phyloP scores from a whole-genome alignment of 169 alveolate species.

The Plasmodium cynomolgi region DNA sequence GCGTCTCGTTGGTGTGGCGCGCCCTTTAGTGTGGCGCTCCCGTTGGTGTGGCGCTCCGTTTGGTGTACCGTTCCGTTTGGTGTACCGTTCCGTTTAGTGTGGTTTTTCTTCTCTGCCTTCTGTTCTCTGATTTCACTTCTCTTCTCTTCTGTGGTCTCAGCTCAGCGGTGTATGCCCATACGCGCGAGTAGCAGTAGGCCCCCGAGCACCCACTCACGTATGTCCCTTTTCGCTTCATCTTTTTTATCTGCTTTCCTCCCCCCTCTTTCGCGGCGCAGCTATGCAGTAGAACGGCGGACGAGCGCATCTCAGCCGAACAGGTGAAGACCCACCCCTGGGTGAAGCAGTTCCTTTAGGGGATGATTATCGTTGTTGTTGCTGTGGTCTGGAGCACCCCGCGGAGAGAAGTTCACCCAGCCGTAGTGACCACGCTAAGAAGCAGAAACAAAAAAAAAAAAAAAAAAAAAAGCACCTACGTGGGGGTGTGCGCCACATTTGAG shows the following conservation, averaged over 20 bases:
- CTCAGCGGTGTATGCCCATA: neutral
- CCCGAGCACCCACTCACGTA: neutral
- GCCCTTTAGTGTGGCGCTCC: neutral
- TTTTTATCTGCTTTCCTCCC: neutral
- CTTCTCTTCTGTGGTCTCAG: neutral
- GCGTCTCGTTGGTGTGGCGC: neutral
- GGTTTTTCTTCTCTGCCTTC: neutral
- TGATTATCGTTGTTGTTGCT: neutral
- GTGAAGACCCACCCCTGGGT: slow-evolving; percentile 72
- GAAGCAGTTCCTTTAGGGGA: slow-evolving; percentile 28
- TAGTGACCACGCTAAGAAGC: neutral
- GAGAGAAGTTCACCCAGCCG: neutral
- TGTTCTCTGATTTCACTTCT: neutral
- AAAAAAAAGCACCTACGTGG: neutral
- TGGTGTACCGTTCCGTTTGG: too few species aligned
- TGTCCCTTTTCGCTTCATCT: neutral
- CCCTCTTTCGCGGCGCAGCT: neutral
- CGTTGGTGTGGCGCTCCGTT: neutral
- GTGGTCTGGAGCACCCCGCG: neutral
- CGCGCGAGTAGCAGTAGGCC: neutral
- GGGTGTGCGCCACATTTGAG: neutral
- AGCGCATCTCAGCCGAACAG: slow-evolving; percentile 60
- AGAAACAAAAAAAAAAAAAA: neutral
- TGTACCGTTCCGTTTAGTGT: neutral
- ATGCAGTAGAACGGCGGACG: slow-evolving; percentile 67